A percentile compares a stretch with the other conserved stretches of the same genome.
Conservation (phyloP, 73 alveolate genomes). For the Paramecium sonneborni region DNA sequence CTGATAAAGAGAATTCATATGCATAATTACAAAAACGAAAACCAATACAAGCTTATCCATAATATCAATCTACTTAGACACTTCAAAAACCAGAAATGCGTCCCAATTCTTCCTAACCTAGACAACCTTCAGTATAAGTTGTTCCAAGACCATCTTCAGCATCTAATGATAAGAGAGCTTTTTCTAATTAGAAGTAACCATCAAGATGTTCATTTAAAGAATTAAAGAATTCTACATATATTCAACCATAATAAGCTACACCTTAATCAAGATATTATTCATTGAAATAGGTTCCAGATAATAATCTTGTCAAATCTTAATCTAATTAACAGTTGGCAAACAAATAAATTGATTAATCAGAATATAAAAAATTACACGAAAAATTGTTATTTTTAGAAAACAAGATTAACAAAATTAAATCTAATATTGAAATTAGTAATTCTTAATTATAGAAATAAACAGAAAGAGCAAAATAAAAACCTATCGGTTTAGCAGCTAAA, state of each 20-base stretch:
- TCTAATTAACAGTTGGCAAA: conserved; percentile 23
- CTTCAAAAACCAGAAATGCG: conserved; percentile 47
- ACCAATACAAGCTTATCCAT: conserved; percentile 4
- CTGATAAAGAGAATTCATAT: conserved; percentile 50
- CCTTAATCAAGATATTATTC: conserved; percentile 47
- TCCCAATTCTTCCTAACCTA: neutral
- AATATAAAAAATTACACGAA: conserved; percentile 45
- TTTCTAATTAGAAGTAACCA: conserved; percentile 11
- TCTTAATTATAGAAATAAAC: neutral
- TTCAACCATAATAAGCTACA: neutral
- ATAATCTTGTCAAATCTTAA: neutral
- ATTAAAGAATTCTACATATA: conserved; percentile 26
- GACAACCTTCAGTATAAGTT: conserved; percentile 28
- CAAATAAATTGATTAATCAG: conserved; percentile 43
- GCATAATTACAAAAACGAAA: conserved; percentile 40
- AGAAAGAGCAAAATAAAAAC: conserved; percentile 32
- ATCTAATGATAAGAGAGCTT: conserved; percentile 31
- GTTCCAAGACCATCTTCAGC: conserved; percentile 58
- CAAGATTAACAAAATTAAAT: conserved; percentile 46
- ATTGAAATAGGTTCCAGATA: neutral
- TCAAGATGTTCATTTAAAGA: conserved; percentile 37
- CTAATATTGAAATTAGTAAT: conserved; percentile 33
- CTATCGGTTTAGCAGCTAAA: conserved; percentile 49
- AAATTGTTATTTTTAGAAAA: conserved; percentile 31
- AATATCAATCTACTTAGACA: neutral